Percentiles rank a stretch among this genome's conserved stretches.
Conservation (phyloP, 305 asterid genomes). For the Caryopteris hybrid region DNA sequence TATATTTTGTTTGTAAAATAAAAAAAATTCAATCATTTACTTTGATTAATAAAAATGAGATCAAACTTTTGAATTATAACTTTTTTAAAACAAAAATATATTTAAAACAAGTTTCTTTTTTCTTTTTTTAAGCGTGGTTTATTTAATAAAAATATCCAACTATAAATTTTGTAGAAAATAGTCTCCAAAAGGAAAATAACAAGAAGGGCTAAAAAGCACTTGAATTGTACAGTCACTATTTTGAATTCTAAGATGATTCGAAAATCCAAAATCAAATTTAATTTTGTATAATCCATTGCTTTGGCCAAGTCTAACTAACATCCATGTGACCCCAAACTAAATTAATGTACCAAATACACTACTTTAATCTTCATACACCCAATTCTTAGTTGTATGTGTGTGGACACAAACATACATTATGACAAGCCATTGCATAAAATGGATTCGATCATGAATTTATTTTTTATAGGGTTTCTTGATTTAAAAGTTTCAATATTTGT, state of each 20-base stretch:
- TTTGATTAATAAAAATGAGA: too few species aligned
- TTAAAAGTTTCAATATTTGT: too few species aligned
- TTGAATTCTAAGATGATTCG: background rate
- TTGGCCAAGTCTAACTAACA: background rate
- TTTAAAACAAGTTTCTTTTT: too few species aligned
- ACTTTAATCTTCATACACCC: background rate
- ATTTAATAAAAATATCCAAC: background rate
- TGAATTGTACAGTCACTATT: background rate
- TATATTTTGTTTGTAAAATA: too few species aligned
- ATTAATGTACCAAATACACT: background rate
- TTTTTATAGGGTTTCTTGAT: too few species aligned
- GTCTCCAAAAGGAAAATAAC: background rate
- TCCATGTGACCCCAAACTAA: constrained; percentile 15
- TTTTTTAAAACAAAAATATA: too few species aligned
- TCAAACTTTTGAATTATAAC: too few species aligned
- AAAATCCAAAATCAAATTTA: background rate
- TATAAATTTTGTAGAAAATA: too few species aligned
- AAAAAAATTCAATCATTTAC: too few species aligned
- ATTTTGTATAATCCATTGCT: background rate
- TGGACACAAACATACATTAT: background rate
- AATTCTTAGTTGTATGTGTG: background rate
- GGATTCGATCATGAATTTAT: background rate
- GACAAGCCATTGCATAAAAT: background rate
- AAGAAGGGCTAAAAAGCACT: background rate
- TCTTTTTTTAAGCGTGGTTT: too few species aligned